These are phyloP conservation scores for Cenococcum geophilum DNA, from an alignment of 495 filamentous ascomycete species.

Conservation along the genomic window DNA sequence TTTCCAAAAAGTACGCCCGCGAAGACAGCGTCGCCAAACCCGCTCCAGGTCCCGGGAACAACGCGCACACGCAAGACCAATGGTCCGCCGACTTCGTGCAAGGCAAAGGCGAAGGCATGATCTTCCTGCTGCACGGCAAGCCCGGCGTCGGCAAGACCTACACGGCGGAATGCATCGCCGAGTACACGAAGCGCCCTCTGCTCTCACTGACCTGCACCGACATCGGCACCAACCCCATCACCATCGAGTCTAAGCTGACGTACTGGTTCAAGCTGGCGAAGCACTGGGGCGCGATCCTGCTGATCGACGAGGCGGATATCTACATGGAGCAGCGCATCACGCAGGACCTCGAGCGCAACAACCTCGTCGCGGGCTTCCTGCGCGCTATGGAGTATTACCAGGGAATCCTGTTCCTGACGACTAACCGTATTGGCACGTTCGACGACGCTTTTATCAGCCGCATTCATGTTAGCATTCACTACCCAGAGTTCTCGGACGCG, in stretches of 20 bases:
- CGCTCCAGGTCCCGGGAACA: background rate
- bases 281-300: slow-evolving; percentile 33
- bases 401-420: slow-evolving; percentile 28
- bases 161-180: slow-evolving; percentile 27
- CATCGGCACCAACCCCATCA: slow-evolving; percentile 19
- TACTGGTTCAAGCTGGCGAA: slow-evolving; percentile 22
- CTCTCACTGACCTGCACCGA: slow-evolving; percentile 17
- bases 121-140: slow-evolving; percentile 26
- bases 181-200: slow-evolving; percentile 19
- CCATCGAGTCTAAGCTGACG: slow-evolving; percentile 6
- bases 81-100: slow-evolving; percentile 13
- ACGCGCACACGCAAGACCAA: slow-evolving; percentile 2
- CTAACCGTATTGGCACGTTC: slow-evolving; percentile 24
- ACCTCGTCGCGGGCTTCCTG: slow-evolving; percentile 25
- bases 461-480: slow-evolving; percentile 21
- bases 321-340: slow-evolving; percentile 24
- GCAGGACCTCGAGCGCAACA: slow-evolving; percentile 19
- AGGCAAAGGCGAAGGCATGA: slow-evolving; percentile 27
- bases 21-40: slow-evolving; percentile 5
- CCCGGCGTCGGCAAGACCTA: slow-evolving; percentile 29
- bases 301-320: slow-evolving; percentile 37
- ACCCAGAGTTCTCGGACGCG: slow-evolving; percentile 13
- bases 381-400: slow-evolving; percentile 28
- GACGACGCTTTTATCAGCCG: slow-evolving; percentile 36
- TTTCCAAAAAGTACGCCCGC: slow-evolving; percentile 1